Evolutionary conservation across 495 filamentous ascomycete genomes (phyloP), one percentile per base, ranked within the genome.

Genomic region (Neurospora sp.): DNA sequence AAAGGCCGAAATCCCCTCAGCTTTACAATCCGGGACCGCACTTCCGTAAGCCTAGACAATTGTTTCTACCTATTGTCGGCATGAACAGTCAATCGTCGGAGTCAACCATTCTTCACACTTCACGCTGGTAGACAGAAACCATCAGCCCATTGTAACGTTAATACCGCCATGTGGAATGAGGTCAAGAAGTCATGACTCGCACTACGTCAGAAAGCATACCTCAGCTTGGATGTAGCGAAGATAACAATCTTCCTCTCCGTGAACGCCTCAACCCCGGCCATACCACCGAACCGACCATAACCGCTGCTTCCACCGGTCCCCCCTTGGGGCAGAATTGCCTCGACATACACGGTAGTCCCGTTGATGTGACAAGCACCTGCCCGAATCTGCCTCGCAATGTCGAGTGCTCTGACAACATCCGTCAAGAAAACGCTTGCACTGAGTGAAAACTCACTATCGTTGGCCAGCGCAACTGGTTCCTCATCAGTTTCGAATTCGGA

Each of bases 221-320:
- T 80, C 39, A 76, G 70, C 11, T 76, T 78, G 0, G 79, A 74
- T 45, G 70, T 79, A 1, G 75, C 77, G 11, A 81, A 15, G 28
- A 74, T 80, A 70, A 81, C 77, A 19, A 81, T 79, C 75, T 81
- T 79, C n/a, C 74, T 74, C 72, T 81, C 78, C 5, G 80, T 80
- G 45, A 80, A 81, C 39, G 75, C 80, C 15, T 75, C 73, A 10
- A 81, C 77, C 10, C 78, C 78, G 6, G 78, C 77, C 31, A 80
- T 79, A 19, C 78, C 81, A 13, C 80, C 81, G 54, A 84, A 84
- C 19, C 81, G 75, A 3, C 82, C 81, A 72, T 80, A 83, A 5
- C 81, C 80, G n/a, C 76, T 79, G 42, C 79, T 79, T 17, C 79
- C 77, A 13, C 81, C 81, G 3, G 78, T 76, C 9, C 81, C 81